phyloP scores from a whole-genome alignment of 129 eudicot species.

The Centella asiatica region DNA sequence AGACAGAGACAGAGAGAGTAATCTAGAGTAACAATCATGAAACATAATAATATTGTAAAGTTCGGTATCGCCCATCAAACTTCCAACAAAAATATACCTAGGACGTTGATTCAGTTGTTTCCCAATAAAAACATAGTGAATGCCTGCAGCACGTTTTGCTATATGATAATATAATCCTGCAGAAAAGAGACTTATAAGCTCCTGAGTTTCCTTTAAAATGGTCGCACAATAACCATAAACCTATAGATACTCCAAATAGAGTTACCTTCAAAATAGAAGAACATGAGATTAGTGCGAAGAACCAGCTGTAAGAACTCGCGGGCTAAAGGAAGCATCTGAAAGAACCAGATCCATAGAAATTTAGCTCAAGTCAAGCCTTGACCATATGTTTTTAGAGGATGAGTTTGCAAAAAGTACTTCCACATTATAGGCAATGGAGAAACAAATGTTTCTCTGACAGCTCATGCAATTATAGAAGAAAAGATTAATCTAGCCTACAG shows the following conservation, averaged over 20 bases:
- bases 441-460: not conserved
- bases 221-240: not conserved
- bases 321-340: conserved; percentile 80
- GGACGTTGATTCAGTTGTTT: conserved; percentile 89
- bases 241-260: conserved; percentile 2
- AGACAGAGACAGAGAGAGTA: too few relatives aligned
- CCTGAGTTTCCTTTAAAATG: not conserved
- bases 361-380: not conserved
- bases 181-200: conserved; percentile 11
- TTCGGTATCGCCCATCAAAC: not conserved
- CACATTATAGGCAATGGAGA: not conserved
- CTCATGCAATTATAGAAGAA: not conserved
- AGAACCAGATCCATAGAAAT: conserved; percentile 6
- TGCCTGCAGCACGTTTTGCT: conserved; percentile 97
- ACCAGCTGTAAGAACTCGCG: conserved; percentile 76
- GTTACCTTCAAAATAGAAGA: conserved; percentile 93
- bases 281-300: conserved; percentile 93
- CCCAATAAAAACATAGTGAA: conserved; percentile 88
- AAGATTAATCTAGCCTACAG: not conserved
- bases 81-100: conserved; percentile 40
- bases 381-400: not conserved
- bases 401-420: not conserved
- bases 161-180: conserved; percentile 91
- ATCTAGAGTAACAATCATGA: not conserved
- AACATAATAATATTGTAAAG: not conserved